Base-by-base conservation (phyloP, 2,329 filamentous ascomycete species). In the Xylariaceae sp. region DNA sequence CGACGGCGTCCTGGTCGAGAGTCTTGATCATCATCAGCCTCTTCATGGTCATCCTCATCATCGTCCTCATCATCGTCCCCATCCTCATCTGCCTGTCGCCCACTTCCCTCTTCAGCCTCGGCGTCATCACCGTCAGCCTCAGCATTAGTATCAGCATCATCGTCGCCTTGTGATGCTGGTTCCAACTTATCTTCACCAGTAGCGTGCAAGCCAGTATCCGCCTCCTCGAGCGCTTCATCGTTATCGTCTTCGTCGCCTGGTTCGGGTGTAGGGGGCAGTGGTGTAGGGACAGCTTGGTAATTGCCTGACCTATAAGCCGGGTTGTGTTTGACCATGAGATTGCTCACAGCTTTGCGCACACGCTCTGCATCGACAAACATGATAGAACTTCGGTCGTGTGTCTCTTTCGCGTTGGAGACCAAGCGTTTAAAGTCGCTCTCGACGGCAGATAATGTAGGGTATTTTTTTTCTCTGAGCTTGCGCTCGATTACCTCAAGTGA, bases 361-460 rank as follows among this genome's bases (percentile, higher is more conserved):
- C 89, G 84, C 71, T 96, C 91, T 8, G 91, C 89, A 73, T 96
- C 90, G 41, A 90, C 86, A 67, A 87, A 92, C 36, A 87, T 78
- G 53, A 83, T 74, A 0, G 88, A 89, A 41, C 80, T 80, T 62
- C 86, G 86, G 55, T 85, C 79, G 65, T 92, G 92, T 72, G 84
- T 94, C 50, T 89, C 85, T 70, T 95, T 95, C 34, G 88, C 89
- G 66, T 95, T 96, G 60, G 84, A 80, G 51, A 95, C 87, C 79
- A 96, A 88, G 59, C 90, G 85, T 75, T 94, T 95, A 67, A 92
- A 81, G 68, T 92, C 92, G 66, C 87, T 86, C 70, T 96, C 91
- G 12, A 96, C 75, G 47, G 86, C 79, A 5, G 88, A 84, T 46
- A 96, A 77, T 48, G 74, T 87, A 13, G 79, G 68, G 67, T 95